These are phyloP conservation scores for Bryum argenteum DNA, from an alignment of 225 moss, liverwort and hornwort species.

Conservation along the genomic window DNA sequence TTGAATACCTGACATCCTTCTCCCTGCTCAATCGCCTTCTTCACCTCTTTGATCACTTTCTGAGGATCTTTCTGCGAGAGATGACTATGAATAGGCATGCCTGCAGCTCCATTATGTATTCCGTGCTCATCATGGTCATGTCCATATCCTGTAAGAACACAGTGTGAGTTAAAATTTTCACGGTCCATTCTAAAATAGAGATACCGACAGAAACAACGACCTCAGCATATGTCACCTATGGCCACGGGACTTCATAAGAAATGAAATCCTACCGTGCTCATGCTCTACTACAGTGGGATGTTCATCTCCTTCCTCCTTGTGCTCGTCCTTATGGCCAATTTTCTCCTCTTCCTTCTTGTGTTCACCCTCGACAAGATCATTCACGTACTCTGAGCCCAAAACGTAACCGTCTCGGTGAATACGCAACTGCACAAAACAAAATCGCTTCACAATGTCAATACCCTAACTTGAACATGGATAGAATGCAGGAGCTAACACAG, in stretches of 20 bases:
- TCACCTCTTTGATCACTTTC: slow-evolving; percentile 75
- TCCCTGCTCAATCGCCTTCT: slow-evolving; percentile 71
- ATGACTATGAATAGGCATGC: slow-evolving; percentile 61
- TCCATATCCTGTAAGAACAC: slow-evolving; percentile 45
- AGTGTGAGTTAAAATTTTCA: neutral
- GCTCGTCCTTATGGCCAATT: slow-evolving; percentile 39
- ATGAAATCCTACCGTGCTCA: slow-evolving; percentile 46
- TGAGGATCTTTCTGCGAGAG: slow-evolving; percentile 66
- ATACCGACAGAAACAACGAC: slow-evolving; percentile 21
- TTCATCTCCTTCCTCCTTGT: slow-evolving; percentile 41
- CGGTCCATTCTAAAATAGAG: slow-evolving; percentile 5
- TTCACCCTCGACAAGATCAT: slow-evolving; percentile 92
- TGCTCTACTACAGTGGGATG: slow-evolving; percentile 28
- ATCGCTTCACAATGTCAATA: slow-evolving; percentile 13
- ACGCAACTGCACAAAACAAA: slow-evolving; percentile 68
- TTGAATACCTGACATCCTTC: slow-evolving; percentile 93
- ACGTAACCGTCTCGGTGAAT: slow-evolving; percentile 84
- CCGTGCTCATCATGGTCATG: slow-evolving; percentile 54
- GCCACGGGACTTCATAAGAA: neutral
- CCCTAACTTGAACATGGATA: neutral
- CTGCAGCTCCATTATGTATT: slow-evolving; percentile 40
- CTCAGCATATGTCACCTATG: slow-evolving; percentile 10
- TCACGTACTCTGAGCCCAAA: slow-evolving; percentile 82
- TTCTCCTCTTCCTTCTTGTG: slow-evolving; percentile 64
- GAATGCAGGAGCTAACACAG: neutral